These are phyloP conservation scores for Sarocladiaceae sp. DNA, from an alignment of 2,329 filamentous ascomycete species.

Conservation along the genomic window DNA sequence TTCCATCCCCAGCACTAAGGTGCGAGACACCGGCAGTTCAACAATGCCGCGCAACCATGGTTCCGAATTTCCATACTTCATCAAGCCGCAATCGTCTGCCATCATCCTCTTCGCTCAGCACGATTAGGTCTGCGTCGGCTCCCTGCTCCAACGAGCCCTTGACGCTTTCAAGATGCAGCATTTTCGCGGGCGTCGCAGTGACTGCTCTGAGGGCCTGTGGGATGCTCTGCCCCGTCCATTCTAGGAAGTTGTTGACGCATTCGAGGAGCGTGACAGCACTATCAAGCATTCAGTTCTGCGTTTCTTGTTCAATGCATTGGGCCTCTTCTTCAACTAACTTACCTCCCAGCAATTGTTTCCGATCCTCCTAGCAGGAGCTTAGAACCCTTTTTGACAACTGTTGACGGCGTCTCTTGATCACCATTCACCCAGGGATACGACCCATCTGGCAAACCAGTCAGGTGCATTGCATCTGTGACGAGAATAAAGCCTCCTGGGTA, in stretches of 20 bases:
- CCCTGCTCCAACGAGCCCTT: conserved; percentile 65
- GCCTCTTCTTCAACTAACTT: conserved; percentile 21
- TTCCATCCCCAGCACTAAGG: too few species aligned
- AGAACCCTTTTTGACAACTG: conserved; percentile 66
- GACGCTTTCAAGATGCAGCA: conserved; percentile 62
- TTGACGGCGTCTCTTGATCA: conserved; percentile 47
- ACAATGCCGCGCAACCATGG: conserved; percentile 35
- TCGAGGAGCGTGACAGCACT: conserved; percentile 70
- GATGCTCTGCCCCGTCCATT: conserved; percentile 66
- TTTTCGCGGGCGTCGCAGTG: conserved; percentile 70
- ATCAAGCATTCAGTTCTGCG: conserved; percentile 12
- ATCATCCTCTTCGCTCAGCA: conserved; percentile 55
- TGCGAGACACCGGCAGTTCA: too few species aligned
- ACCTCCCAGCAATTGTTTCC: conserved; percentile 73
- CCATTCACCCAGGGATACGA: conserved; percentile 83
- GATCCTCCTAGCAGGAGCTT: conserved; percentile 74
- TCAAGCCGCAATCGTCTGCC: conserved; percentile 56
- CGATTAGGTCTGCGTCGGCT: conserved; percentile 65
- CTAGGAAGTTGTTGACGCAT: conserved; percentile 77
- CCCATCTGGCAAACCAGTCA: conserved; percentile 80
- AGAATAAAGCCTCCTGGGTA: conserved; percentile 82
- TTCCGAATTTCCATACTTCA: conserved; percentile 77
- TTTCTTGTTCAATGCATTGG: too few species aligned
- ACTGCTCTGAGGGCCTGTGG: conserved; percentile 68
- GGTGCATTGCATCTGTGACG: conserved; percentile 88